These are phyloP conservation scores for Naematelia encephala DNA, from an alignment of 768 basidiomycete genomes.

Conservation along the genomic window DNA sequence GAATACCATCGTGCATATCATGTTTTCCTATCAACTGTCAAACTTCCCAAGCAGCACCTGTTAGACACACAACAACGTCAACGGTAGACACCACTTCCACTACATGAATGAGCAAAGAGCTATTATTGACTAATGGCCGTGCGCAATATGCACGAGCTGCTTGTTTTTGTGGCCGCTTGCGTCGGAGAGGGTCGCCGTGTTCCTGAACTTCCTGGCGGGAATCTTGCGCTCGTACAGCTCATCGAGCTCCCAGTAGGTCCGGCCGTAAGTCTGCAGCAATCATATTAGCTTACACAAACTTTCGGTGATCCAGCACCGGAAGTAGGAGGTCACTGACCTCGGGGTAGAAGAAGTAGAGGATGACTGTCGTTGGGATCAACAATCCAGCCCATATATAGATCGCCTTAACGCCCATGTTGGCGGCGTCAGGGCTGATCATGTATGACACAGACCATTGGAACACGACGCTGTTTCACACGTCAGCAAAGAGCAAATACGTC, in stretches of 20 bases:
- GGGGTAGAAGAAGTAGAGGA: constrained; percentile 28
- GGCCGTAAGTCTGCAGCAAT: constrained; percentile 23
- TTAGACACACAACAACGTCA: too few species aligned
- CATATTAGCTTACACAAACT: too few species aligned
- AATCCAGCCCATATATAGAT: constrained; percentile 26
- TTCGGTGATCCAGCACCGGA: too few species aligned
- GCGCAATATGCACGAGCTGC: too few species aligned
- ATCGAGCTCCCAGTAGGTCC: constrained; percentile 26
- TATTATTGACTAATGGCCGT: too few species aligned
- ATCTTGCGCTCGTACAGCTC: constrained; percentile 30
- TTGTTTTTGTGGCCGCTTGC: constrained; percentile 8
- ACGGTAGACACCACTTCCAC: too few species aligned
- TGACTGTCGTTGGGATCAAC: constrained; percentile 15
- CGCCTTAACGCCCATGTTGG: constrained; percentile 26
- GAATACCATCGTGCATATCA: too few species aligned
- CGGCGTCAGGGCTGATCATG: constrained; percentile 29
- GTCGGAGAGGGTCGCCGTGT: constrained; percentile 14
- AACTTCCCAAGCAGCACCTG: too few species aligned
- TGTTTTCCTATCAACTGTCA: too few species aligned
- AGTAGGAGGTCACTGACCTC: neutral
- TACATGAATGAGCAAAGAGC: too few species aligned
- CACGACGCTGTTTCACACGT: too few species aligned
- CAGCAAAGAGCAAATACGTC: too few species aligned
- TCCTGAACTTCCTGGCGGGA: constrained; percentile 22
- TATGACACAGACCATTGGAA: constrained; percentile 26